Conservation (phyloP, 768 basidiomycete genomes). For the Leccinum uliginosum region DNA sequence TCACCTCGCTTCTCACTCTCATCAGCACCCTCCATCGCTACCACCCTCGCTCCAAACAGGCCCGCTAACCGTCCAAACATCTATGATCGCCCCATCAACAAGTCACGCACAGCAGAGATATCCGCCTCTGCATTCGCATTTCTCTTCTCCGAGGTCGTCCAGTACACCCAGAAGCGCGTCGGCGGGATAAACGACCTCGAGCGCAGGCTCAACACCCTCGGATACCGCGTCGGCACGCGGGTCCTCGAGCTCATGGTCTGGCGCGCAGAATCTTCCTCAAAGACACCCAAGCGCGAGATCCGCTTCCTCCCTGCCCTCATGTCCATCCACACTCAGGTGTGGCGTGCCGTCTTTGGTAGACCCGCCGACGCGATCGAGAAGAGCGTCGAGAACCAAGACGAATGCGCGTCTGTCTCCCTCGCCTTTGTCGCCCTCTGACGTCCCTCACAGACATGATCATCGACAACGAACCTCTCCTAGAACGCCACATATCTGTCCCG, state of each 20-base stretch:
- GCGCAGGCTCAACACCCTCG: constrained; percentile 84
- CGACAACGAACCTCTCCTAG: constrained; percentile 91
- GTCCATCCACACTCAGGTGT: constrained; percentile 93
- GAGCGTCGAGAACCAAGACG: constrained; percentile 94
- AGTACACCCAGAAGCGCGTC: constrained; percentile 95
- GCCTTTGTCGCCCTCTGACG: constrained; percentile 1
- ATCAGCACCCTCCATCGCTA: constrained; percentile 66
- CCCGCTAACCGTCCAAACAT: constrained; percentile 61
- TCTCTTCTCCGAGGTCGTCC: constrained; percentile 88
- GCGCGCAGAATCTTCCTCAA: constrained; percentile 72
- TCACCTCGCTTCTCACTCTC: constrained; percentile 45
- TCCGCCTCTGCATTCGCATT: constrained; percentile 82
- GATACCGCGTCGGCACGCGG: constrained; percentile 86
- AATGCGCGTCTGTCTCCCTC: constrained; percentile 54
- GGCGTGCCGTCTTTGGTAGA: constrained; percentile 90
- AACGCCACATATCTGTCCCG: constrained; percentile 90
- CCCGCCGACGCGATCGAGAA: constrained; percentile 94
- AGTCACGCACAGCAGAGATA: constrained; percentile 80
- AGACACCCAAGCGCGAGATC: constrained; percentile 90
- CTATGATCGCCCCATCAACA: constrained; percentile 87
- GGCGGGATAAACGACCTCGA: constrained; percentile 94
- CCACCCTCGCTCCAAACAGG: constrained; percentile 43
- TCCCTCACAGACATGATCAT: constrained; percentile 84
- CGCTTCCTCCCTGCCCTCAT: constrained; percentile 88
- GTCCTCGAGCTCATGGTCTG: constrained; percentile 84